Base-by-base conservation (phyloP, 2,329 filamentous ascomycete genomes). In the Fusarium succisae region DNA sequence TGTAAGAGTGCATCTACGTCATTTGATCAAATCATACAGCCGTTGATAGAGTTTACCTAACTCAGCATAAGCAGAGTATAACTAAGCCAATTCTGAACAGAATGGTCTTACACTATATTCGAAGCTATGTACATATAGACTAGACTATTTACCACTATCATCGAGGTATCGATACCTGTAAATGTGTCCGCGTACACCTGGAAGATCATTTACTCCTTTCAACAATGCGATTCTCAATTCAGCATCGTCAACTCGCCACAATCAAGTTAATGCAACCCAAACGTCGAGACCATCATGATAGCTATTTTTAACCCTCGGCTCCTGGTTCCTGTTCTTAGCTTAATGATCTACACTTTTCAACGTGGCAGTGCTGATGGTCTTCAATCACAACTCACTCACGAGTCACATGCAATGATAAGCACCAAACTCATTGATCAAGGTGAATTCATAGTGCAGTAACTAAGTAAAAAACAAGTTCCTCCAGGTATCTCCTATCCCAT, bases 281-380 rank as follows among this genome's bases (percentile, higher is more conserved):
- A 64, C 54, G 43, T 57, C 45, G 28, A 65, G 41, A 66, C 50
- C 54, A 48, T 54, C 59, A 17, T 45, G n/a, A 24, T 8, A 44
- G 63, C 69, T 73, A 73, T 69, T 73, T 73, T 62, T 73, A 70
- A 45, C 44, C 17, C 26, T 14, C n/a, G 18, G 28, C 22, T 47
- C 10, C 20, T 30, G 30, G 18, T 32, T 39, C 58, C 51, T 62
- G 57, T 43, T 55, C 15, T 66, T 65, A 48, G 28, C 35, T 45
- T 13, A 13, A 30, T 44, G 64, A 61, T 72, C 57, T 48, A 30
- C 48, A 55, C 32, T 14, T 17, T 14, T n/a, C 20, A 39, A 72
- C 47, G 69, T 50, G 69, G 70, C 69, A 72, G 67, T 67, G 69
- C 30, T 51, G 32, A 18, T 30, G 26, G 37, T 50, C 35, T 32